Percentiles rank a stretch among this genome's conserved stretches.
Conservation (phyloP, 768 basidiomycete species). For the Auricularia sp. region DNA sequence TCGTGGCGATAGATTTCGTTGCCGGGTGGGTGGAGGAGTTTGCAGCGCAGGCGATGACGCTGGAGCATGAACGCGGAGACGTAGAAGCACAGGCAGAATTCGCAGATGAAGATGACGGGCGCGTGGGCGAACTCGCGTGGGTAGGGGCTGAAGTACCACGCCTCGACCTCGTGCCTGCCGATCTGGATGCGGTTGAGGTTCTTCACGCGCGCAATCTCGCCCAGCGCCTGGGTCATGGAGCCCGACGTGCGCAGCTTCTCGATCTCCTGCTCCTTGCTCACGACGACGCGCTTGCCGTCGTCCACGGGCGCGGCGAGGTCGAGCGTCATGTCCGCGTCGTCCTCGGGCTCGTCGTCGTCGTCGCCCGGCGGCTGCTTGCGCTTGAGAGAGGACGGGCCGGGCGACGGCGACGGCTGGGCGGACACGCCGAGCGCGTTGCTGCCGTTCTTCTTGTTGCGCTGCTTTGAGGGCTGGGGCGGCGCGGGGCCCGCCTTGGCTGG, state of each 20-base stretch:
- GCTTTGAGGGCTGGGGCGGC: conserved; percentile 46
- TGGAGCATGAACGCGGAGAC: conserved; percentile 83
- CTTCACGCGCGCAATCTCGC: conserved; percentile 95
- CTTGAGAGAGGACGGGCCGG: conserved; percentile 47
- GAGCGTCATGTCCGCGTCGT: conserved; percentile 32
- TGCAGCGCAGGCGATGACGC: conserved; percentile 87
- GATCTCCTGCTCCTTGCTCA: conserved; percentile 97
- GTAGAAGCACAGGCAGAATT: conserved; percentile 93
- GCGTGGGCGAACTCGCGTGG: conserved; percentile 96
- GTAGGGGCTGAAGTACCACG: conserved; percentile 99
- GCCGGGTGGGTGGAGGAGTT: conserved; percentile 86
- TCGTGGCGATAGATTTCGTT: conserved; percentile 99
- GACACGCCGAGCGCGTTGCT: not conserved
- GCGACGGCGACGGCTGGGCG: conserved; percentile 41
- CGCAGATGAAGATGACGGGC: conserved; percentile 93
- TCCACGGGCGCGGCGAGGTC: conserved; percentile 37
- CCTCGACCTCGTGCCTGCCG: conserved; percentile 91
- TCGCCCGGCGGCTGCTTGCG: conserved; percentile 55
- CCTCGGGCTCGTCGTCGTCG: conserved; percentile 48
- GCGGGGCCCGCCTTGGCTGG: conserved; percentile 41
- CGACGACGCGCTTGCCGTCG: conserved; percentile 40
- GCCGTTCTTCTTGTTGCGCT: conserved; percentile 26
- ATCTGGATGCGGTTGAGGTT: conserved; percentile 96
- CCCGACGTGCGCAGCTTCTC: conserved; percentile 96
- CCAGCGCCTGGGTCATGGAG: conserved; percentile 98